Base-by-base conservation (phyloP, 768 basidiomycete genomes). In the Mycena polygramma region DNA sequence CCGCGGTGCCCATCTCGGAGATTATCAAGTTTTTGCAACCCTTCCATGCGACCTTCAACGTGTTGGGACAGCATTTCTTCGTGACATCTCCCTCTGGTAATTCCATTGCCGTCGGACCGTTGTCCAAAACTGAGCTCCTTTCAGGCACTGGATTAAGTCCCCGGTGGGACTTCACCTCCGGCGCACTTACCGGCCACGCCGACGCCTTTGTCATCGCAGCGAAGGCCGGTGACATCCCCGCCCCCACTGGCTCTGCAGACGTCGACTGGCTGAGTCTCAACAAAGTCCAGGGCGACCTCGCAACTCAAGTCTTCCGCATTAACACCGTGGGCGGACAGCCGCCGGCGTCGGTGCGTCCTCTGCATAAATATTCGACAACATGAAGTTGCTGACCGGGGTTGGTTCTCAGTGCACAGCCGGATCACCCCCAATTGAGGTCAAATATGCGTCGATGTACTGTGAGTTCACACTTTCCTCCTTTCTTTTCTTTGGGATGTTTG, bases 211-310 rank as follows among this genome's bases (percentile, higher is more conserved):
- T 87, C 30, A 75, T 88, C 37, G 89, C 78, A 13, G 82, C 83
- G 17, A 87, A 83, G 73, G 75, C 77, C 22, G 84, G 78, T 0
- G 79, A 81, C 63, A 60, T 89, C 9, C 73, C 83, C 7, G 81
- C 87, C 0, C 86, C 87, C 7, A 80, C 79, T 7, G 80, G 83
- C 22, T 53, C 75, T 0, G 61, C 76, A 41, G 85, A 91, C 73
- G 81, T 92, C 30, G 87, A 90, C 68, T 91, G 88, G 87, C 79
- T 91, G 6, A 78, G 84, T 71, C 75, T 93, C 24, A 81, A 79
- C n/a, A 75, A 71, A 30, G 79, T 88, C 6, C 57, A 82, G 35
- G 91, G 90, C 1, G 74, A 78, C 3, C 78, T 91, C 43, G 90
- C 90, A 0, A 82, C 78, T 39, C 74, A 81, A 65, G 79, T 91